phyloP scores from a whole-genome alignment of 441 rosid genomes.

The Pelargonium myrrhifolium region DNA sequence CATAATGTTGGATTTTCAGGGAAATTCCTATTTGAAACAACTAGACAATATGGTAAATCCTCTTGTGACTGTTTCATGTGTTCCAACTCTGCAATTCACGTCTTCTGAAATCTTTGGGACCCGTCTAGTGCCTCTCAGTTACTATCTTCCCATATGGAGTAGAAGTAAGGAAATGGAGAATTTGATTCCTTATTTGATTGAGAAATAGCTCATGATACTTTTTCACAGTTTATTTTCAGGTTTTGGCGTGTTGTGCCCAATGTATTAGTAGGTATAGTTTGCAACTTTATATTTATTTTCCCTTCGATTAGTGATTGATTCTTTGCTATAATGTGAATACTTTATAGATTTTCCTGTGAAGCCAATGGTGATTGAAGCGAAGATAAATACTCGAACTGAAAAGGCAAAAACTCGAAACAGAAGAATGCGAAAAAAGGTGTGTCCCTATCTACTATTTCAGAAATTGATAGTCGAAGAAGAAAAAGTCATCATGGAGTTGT shows the following conservation, averaged over 20 bases:
- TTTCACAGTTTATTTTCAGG: too few relatives aligned
- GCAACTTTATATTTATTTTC: too few relatives aligned
- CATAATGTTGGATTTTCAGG: slow-evolving; percentile 12
- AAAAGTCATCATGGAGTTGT: neutral
- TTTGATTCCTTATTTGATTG: neutral
- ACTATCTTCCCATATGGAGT: slow-evolving; percentile 23
- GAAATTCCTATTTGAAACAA: slow-evolving; percentile 4
- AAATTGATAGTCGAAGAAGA: neutral
- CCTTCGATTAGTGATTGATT: neutral
- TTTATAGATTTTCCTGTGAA: slow-evolving; percentile 24
- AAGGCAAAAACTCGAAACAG: slow-evolving; percentile 57
- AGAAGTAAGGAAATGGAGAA: slow-evolving; percentile 33
- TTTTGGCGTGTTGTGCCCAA: too few relatives aligned
- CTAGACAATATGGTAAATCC: neutral
- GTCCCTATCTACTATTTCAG: neutral
- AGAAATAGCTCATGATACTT: neutral
- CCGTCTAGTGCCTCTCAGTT: slow-evolving; percentile 21
- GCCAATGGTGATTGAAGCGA: slow-evolving; percentile 39
- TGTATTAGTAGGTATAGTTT: too few relatives aligned
- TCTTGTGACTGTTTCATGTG: slow-evolving; percentile 25
- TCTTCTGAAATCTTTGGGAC: slow-evolving; percentile 34
- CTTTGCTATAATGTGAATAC: slow-evolving; percentile 10
- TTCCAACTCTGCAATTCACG: slow-evolving; percentile 28
- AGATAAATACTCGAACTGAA: slow-evolving; percentile 42
- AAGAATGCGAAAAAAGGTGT: slow-evolving; percentile 62